Evolutionary conservation across 352 stramenopile species (phyloP), one percentile per base, ranked within the genome.

Genomic region (Pythium sukuiense): DNA sequence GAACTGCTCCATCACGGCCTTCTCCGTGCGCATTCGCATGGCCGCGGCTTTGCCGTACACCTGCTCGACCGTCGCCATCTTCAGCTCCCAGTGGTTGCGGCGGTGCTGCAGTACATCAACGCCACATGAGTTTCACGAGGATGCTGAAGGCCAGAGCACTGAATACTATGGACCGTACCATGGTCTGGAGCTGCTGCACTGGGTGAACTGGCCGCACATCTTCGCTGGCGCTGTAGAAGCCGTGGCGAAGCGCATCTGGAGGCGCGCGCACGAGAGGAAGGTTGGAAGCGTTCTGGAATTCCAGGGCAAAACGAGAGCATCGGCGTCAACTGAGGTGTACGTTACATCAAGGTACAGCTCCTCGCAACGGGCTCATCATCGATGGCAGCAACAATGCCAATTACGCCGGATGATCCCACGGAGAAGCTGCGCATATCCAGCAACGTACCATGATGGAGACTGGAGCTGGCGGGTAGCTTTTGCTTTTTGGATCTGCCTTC

Each of bases 11-110:
- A 95, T 76, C 58, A 95, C 75, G n/a, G 81, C 65, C 72, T 95
- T 95, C 54, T 95, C 87, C n/a, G 87, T 93, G 66, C 87, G 87
- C 65, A 95, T 70, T 75, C 87, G 87, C 87, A 95, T 95, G 62
- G 87, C 81, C 24, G 87, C 87, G n/a, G 79, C 87, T 74, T 93
- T 95, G 68, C 87, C 87, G 73, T 95, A 95, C 45, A 95, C 78
- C 71, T 95, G 87, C 76, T 95, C 87, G 8, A 95, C 87, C 59
- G 85, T 93, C 57, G 83, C 76, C 87, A 95, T 95, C 76, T 95
- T 95, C 54, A 90, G 71, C 72, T 95, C 85, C 82, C 85, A 95
- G 71, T 92, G 86, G 55, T 77, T 85, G 55, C 77, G 73, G 43
- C 81, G 87, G 70, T 92, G 74, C 82, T 93, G 54, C 20, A 24